phyloP scores from a whole-genome alignment of 768 basidiomycete genomes.

The Asterophora lycoperdoides region DNA sequence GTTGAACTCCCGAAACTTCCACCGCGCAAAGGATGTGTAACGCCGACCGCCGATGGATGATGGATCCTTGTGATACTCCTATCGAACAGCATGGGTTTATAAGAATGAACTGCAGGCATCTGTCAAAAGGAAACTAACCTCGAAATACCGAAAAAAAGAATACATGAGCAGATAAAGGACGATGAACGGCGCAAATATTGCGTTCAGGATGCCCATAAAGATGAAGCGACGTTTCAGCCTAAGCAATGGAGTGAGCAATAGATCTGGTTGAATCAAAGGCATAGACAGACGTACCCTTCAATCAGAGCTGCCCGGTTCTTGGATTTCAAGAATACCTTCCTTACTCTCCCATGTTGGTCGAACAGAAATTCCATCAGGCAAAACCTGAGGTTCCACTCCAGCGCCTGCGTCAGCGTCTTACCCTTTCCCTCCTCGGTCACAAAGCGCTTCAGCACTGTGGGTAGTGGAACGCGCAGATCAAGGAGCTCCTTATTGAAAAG shows the following conservation, averaged over 20 bases:
- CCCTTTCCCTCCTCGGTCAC: conserved; percentile 58
- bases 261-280: neutral
- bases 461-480: conserved; percentile 82
- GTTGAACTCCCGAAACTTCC: conserved; percentile 99
- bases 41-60: conserved; percentile 89
- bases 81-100: conserved; percentile 7
- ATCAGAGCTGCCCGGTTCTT: conserved; percentile 75
- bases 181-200: conserved; percentile 94
- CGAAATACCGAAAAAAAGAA: conserved; percentile 99
- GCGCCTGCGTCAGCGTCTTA: conserved; percentile 76
- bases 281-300: conserved; percentile 58
- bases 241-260: conserved; percentile 5
- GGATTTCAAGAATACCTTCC: conserved; percentile 87
- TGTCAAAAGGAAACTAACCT: conserved; percentile 48
- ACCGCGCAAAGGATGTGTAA: conserved; percentile 92
- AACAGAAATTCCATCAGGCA: conserved; percentile 96
- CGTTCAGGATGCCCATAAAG: conserved; percentile 96
- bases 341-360: conserved; percentile 82
- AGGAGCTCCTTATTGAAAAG: conserved; percentile 96
- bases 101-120: conserved; percentile 2
- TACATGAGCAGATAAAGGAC: conserved; percentile 95
- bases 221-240: conserved; percentile 85
- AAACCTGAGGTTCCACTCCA: conserved; percentile 97
- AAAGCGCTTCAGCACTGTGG: conserved; percentile 49
- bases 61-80: conserved; percentile 99